These are phyloP conservation scores for Apiotrichum domesticum DNA, from an alignment of 1,284 basidiomycete species.

Conservation along the genomic window DNA sequence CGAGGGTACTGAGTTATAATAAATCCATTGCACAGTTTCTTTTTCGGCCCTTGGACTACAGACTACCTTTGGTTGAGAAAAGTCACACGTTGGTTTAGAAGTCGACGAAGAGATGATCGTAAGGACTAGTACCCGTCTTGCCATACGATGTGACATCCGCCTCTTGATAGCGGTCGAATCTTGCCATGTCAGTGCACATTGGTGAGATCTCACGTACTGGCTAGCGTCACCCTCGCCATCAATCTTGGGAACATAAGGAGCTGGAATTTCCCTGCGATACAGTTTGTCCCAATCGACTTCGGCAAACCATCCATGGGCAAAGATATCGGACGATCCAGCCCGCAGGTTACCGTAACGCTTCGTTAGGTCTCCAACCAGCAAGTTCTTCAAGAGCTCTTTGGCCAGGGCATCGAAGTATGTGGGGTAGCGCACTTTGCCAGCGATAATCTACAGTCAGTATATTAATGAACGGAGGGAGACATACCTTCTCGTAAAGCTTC, in stretches of 20 bases:
- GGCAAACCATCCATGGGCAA: constrained; percentile 91
- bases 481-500: constrained; percentile 91
- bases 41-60: no score
- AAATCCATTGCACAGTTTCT: neutral
- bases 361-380: constrained; percentile 84
- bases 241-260: constrained; percentile 90
- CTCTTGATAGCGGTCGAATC: constrained; percentile 49
- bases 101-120: constrained; percentile 47
- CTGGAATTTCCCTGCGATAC: constrained; percentile 78
- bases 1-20: no score
- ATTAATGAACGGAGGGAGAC: constrained; percentile 23
- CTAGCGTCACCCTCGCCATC: constrained; percentile 79
- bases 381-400: constrained; percentile 79
- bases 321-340: constrained; percentile 90
- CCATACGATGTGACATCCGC: constrained; percentile 48
- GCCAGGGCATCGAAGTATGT: constrained; percentile 73
- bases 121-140: constrained; percentile 43
- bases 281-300: constrained; percentile 94
- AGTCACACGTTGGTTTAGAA: constrained; percentile 24
- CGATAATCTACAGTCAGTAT: constrained; percentile 37
- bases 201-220: constrained; percentile 59
- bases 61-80: no score
- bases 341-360: constrained; percentile 89
- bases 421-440: constrained; percentile 84
- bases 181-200: constrained; percentile 10